These are phyloP conservation scores for Rhizophagus clarus DNA, from an alignment of 192 early-diverging fungal species.

Conservation along the genomic window DNA sequence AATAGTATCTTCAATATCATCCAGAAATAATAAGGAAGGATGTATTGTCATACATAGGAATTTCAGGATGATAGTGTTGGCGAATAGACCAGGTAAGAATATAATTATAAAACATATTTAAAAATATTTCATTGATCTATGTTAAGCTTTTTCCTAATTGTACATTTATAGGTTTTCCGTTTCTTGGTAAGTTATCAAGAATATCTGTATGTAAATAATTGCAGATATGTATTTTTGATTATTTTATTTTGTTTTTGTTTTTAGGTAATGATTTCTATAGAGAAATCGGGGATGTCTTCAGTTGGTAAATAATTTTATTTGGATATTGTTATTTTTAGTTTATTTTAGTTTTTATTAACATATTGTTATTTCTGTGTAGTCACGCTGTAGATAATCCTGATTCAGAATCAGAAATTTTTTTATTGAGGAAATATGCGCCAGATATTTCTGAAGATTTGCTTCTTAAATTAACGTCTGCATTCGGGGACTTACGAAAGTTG, in stretches of 20 bases:
- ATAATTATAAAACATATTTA: background rate
- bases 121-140: background rate
- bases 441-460: conserved; percentile 69
- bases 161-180: conserved; percentile 36
- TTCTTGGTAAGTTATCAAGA: conserved; percentile 32
- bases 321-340: background rate
- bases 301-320: conserved; percentile 37
- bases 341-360: background rate
- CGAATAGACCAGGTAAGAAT: conserved; percentile 70
- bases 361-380: background rate
- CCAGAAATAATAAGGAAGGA: conserved; percentile 42
- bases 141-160: background rate
- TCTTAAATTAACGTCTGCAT: conserved; percentile 65
- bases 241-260: conserved; percentile 57
- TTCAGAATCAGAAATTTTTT: conserved; percentile 67
- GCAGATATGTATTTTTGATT: too few species aligned
- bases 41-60: conserved; percentile 62
- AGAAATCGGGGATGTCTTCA: conserved; percentile 79
- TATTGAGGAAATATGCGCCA: conserved; percentile 73
- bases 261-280: conserved; percentile 83
- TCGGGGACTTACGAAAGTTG: conserved; percentile 68
- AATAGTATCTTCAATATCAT: conserved; percentile 55
- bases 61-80: conserved; percentile 84
- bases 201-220: too few species aligned
- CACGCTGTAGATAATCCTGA: conserved; percentile 83